These are phyloP conservation scores for Xenoacremonium recifei DNA, from an alignment of 2,329 filamentous ascomycete species.

Conservation along the genomic window DNA sequence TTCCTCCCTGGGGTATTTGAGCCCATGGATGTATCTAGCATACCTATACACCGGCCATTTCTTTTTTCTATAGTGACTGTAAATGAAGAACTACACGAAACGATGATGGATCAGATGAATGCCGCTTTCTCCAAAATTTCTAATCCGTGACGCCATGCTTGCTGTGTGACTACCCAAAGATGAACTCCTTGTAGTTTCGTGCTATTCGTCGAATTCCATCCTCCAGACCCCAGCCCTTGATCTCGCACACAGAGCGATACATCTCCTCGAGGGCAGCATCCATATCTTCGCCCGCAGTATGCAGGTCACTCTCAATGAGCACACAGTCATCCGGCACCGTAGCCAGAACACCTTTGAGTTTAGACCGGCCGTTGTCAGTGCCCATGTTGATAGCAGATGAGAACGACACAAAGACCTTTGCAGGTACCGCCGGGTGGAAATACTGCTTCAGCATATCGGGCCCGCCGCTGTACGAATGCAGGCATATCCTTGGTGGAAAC, in stretches of 20 bases:
- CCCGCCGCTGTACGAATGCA: constrained; percentile 89
- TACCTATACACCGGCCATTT: too few relatives aligned
- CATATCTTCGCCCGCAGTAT: constrained; percentile 78
- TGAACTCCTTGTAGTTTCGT: constrained; percentile 75
- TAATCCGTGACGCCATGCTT: neutral
- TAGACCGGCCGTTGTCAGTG: constrained; percentile 41
- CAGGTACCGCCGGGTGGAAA: constrained; percentile 68
- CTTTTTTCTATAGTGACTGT: too few relatives aligned
- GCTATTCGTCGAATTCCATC: constrained; percentile 68
- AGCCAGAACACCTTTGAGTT: constrained; percentile 64
- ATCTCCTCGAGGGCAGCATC: constrained; percentile 74
- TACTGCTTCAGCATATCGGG: constrained; percentile 77
- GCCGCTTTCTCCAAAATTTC: neutral
- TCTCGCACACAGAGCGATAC: constrained; percentile 69
- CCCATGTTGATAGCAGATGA: constrained; percentile 79
- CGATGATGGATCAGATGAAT: neutral
- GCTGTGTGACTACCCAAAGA: constrained; percentile 53
- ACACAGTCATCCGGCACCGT: constrained; percentile 75
- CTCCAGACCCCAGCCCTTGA: constrained; percentile 75
- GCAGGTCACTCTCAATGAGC: constrained; percentile 87
- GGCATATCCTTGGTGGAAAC: constrained; percentile 84
- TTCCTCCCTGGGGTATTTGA: neutral
- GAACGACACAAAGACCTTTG: constrained; percentile 83
- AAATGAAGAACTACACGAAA: neutral
- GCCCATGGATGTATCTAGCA: too few relatives aligned